Base-by-base conservation (phyloP, 1,284 basidiomycete species). In the Pseudozyma pruni region DNA sequence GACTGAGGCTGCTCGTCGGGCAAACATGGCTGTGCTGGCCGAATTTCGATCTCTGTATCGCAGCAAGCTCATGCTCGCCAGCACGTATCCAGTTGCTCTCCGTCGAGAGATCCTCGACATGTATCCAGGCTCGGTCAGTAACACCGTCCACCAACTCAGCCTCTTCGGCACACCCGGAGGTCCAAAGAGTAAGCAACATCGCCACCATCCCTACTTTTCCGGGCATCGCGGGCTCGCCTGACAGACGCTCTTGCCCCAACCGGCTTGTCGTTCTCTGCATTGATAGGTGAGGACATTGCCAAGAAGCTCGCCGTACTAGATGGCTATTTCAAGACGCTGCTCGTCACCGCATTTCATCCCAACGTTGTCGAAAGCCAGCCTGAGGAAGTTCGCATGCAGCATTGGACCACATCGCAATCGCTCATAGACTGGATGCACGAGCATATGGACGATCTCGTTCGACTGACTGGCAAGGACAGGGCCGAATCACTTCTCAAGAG, bases 271-370 rank as follows among this genome's bases (percentile, higher is more conserved):
- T n/a, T n/a, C n/a, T n/a, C n/a, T n/a, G n/a, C n/a, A n/a, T n/a
- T n/a, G n/a, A n/a, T n/a, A 16, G 10, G 41, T 31, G 17, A 31
- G 41, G 27, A 43, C n/a, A 10, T 22, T 43, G 29, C 8, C 41
- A 32, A 29, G 8, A 8, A 14, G 2, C 33, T 52, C 3, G n/a
- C 9, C 32, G 33, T 4, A 5, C 6, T 46, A 4, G 31, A 51
- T 8, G 2, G 10, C 5, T 4, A 2, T 4, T 11, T 29, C 10
- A 38, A 39, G 25, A 1, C 20, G 3, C 29, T 52, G 31, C n/a
- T 46, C 4, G 14, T 38, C 20, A 31, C 32, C 19, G 13, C 49
- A 2, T 51, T 59, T 14, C 57, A 59, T 32, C 57, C 45, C 4
- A 16, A 43, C 7, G 17, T 38, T 9, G 13, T 60, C n/a, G 42